A percentile compares a stretch with the other conserved stretches of the same genome.
Evolutionary conservation across 768 basidiomycete genomes (phyloP).

Genomic region (Steccherinum ochraceum): DNA sequence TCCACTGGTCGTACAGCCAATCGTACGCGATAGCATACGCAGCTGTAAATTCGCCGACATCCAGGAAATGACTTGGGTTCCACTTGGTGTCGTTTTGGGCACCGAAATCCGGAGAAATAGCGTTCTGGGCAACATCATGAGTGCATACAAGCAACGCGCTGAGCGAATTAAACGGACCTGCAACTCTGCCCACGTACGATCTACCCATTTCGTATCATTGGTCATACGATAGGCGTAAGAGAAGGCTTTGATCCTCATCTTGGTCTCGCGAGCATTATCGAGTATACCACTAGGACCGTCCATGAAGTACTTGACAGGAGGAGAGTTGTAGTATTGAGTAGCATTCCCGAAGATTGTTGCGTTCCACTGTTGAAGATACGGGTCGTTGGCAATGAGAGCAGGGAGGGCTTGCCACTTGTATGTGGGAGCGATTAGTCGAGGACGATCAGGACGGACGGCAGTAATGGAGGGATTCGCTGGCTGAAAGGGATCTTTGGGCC

Average conservation of each 20-base stretch:
- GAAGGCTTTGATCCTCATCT: slow-evolving; percentile 88
- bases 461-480: slow-evolving; percentile 60
- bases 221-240: slow-evolving; percentile 88
- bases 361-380: slow-evolving; percentile 88
- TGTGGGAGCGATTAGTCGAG: slow-evolving; percentile 83
- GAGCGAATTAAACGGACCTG: no score
- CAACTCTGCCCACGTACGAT: slow-evolving; percentile 79
- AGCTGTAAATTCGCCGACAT: slow-evolving; percentile 81
- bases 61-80: slow-evolving; percentile 91
- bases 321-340: slow-evolving; percentile 52
- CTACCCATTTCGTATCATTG: slow-evolving; percentile 87
- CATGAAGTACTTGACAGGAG: slow-evolving; percentile 62
- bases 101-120: slow-evolving; percentile 77
- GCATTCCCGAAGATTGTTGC: slow-evolving; percentile 87
- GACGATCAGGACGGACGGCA: slow-evolving; percentile 67
- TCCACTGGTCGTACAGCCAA: slow-evolving; percentile 89
- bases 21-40: slow-evolving; percentile 94
- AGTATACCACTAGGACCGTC: slow-evolving; percentile 90
- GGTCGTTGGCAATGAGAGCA: slow-evolving; percentile 67
- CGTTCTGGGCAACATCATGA: slow-evolving; percentile 57
- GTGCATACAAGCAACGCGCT: no score
- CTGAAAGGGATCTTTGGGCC: slow-evolving; percentile 77
- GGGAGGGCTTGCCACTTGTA: slow-evolving; percentile 90
- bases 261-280: slow-evolving; percentile 87
- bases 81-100: slow-evolving; percentile 56